phyloP scores from a whole-genome alignment of 148 eudicot species.

The Beta vulgaris region DNA sequence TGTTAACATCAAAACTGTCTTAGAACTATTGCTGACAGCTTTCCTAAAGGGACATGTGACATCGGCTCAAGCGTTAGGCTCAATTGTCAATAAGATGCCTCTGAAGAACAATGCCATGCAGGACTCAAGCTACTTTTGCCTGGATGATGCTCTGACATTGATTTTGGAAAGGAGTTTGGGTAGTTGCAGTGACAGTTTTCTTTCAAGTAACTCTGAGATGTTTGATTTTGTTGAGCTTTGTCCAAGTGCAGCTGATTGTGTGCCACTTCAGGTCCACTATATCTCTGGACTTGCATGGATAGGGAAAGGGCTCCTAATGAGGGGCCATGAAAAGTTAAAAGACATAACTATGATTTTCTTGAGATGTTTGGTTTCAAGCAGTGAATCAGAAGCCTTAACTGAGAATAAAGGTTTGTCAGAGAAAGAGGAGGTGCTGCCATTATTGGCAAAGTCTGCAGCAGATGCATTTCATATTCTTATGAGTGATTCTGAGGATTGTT shows the following conservation, averaged over 20 bases:
- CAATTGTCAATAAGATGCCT: slow-evolving; percentile 78
- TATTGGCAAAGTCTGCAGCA: slow-evolving; percentile 57
- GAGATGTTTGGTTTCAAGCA: slow-evolving; percentile 50
- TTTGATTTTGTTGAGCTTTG: slow-evolving; percentile 30
- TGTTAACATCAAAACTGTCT: slow-evolving; percentile 37
- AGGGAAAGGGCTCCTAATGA: slow-evolving; percentile 89
- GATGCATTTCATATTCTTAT: slow-evolving; percentile 83
- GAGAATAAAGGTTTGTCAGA: slow-evolving; percentile 25
- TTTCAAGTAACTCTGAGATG: slow-evolving; percentile 22
- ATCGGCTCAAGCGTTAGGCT: slow-evolving; percentile 95
- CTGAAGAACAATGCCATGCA: slow-evolving; percentile 30
- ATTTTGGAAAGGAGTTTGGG: slow-evolving; percentile 36
- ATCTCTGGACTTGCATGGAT: slow-evolving; percentile 82
- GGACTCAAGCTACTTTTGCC: slow-evolving; percentile 30
- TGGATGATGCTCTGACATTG: slow-evolving; percentile 64
- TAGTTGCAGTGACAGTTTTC: slow-evolving; percentile 30
- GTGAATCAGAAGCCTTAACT: slow-evolving; percentile 24
- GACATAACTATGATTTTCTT: slow-evolving; percentile 58
- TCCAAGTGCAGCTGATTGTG: slow-evolving; percentile 23
- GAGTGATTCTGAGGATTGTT: slow-evolving; percentile 85
- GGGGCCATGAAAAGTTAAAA: slow-evolving; percentile 83
- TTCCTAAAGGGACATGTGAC: slow-evolving; percentile 59
- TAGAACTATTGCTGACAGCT: slow-evolving; percentile 43
- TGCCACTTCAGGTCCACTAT: slow-evolving; percentile 34
- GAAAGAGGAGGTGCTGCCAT: slow-evolving; percentile 29